Conservation (phyloP, 2,329 filamentous ascomycete species). For the Colletotrichum somersetense region DNA sequence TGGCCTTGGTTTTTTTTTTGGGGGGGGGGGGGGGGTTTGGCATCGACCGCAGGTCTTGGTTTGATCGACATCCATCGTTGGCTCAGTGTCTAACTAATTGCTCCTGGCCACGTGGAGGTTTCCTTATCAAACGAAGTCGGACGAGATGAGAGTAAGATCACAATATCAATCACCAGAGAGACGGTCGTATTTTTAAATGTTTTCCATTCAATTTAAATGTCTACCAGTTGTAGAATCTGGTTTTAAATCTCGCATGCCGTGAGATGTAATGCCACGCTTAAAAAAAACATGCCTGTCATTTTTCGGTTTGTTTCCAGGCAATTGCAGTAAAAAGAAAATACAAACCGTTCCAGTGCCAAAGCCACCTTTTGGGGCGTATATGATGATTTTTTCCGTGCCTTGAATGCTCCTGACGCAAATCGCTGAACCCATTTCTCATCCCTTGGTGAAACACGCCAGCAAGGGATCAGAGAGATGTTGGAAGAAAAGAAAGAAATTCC, state of each 20-base stretch:
- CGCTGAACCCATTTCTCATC: conserved; percentile 30
- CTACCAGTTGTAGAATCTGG: conserved; percentile 21
- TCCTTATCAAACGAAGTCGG: not conserved
- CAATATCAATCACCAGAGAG: too few species aligned
- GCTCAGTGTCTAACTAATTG: too few species aligned
- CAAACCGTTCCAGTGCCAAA: conserved; percentile 25
- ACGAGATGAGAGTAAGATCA: not conserved
- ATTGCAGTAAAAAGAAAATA: conserved; percentile 39
- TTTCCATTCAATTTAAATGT: conserved; percentile 33
- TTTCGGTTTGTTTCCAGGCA: conserved; percentile 23
- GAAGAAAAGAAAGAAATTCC: conserved; percentile 15
- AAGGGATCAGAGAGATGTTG: conserved; percentile 11
- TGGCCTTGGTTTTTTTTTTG: too few species aligned
- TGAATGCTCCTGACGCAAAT: conserved; percentile 36
- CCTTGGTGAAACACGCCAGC: conserved; percentile 8
- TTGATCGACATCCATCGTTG: too few species aligned
- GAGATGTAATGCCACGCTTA: conserved; percentile 28
- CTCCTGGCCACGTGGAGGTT: not conserved
- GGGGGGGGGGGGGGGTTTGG: too few species aligned
- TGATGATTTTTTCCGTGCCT: conserved; percentile 32
- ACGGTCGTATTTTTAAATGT: not conserved
- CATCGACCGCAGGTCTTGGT: too few species aligned
- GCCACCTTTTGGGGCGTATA: conserved; percentile 26
- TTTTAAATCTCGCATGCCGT: conserved; percentile 1
- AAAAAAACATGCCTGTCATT: conserved; percentile 30